Evolutionary conservation across 108 stramenopile genomes (phyloP).

Genomic region (Epipyxis sp.): DNA sequence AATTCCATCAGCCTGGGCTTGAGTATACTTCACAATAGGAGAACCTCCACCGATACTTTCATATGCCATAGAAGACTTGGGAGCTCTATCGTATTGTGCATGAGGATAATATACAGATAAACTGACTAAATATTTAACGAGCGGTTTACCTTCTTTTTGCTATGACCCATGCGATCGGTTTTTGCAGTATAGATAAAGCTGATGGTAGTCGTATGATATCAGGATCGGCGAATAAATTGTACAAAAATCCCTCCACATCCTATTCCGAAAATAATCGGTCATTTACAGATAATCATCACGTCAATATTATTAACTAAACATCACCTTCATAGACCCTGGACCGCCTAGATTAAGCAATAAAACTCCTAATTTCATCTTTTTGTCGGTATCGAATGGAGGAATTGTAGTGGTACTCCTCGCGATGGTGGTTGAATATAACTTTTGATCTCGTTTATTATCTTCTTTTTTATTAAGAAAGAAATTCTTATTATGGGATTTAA

Average conservation of each 20-base stretch:
- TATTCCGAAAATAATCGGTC: not conserved
- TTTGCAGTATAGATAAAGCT: constrained; percentile 71
- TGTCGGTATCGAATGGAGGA: constrained; percentile 11
- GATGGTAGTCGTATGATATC: constrained; percentile 92
- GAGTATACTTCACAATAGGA: constrained; percentile 84
- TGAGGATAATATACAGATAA: too few relatives aligned
- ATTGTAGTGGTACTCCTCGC: too few relatives aligned
- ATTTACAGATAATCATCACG: not conserved
- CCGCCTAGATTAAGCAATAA: constrained; percentile 89
- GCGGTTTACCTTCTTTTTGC: constrained; percentile 7
- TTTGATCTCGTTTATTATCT: too few relatives aligned
- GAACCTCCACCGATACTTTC: constrained; percentile 93
- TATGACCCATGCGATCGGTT: constrained; percentile 60
- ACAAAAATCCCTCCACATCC: constrained; percentile 54
- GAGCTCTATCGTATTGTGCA: too few relatives aligned
- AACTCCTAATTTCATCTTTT: constrained; percentile 63
- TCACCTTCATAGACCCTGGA: constrained; percentile 78
- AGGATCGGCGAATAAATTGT: constrained; percentile 95
- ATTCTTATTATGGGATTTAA: too few relatives aligned
- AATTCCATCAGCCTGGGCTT: constrained; percentile 63
- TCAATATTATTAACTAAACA: constrained; percentile 68
- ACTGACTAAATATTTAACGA: too few relatives aligned
- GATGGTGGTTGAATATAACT: too few relatives aligned
- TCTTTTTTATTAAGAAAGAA: too few relatives aligned
- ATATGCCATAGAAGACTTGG: constrained; percentile 85